These are phyloP conservation scores for Chlorociboria aeruginascens DNA, from an alignment of 495 filamentous ascomycete species.

Conservation along the genomic window DNA sequence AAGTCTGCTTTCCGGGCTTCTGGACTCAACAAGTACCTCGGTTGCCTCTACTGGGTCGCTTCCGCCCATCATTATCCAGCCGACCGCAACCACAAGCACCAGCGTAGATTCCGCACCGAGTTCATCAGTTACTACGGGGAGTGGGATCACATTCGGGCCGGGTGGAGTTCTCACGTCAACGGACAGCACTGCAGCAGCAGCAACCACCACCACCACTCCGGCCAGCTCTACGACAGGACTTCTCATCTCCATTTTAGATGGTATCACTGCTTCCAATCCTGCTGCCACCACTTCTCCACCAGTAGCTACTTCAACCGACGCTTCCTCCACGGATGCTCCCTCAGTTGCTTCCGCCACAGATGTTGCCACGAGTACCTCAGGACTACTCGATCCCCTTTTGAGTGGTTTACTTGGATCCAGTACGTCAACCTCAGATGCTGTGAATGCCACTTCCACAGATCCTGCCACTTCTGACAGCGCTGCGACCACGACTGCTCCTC, in stretches of 20 bases:
- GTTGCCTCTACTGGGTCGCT: conserved; percentile 13
- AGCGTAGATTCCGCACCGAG: not conserved
- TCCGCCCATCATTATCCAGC: conserved; percentile 10
- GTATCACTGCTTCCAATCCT: not conserved
- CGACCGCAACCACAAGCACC: not conserved
- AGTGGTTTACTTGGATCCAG: too few species aligned
- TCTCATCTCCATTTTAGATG: not conserved
- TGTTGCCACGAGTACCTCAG: not conserved
- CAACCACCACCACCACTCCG: not conserved
- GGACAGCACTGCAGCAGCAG: not conserved
- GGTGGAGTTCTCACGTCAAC: conserved; percentile 15
- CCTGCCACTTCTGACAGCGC: not conserved
- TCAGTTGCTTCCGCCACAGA: not conserved
- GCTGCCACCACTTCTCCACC: not conserved
- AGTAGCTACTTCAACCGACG: conserved; percentile 10
- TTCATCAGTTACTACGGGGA: conserved; percentile 1
- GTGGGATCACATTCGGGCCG: conserved; percentile 15
- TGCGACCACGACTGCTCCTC: not conserved
- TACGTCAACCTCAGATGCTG: not conserved
- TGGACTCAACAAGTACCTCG: not conserved
- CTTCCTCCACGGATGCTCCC: not conserved
- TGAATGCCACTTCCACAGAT: too few species aligned
- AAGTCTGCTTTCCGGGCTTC: not conserved
- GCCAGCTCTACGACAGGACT: conserved; percentile 12
- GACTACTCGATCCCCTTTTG: not conserved